Evolutionary conservation across 768 basidiomycete genomes (phyloP).

Genomic region (Suillus luteus): DNA sequence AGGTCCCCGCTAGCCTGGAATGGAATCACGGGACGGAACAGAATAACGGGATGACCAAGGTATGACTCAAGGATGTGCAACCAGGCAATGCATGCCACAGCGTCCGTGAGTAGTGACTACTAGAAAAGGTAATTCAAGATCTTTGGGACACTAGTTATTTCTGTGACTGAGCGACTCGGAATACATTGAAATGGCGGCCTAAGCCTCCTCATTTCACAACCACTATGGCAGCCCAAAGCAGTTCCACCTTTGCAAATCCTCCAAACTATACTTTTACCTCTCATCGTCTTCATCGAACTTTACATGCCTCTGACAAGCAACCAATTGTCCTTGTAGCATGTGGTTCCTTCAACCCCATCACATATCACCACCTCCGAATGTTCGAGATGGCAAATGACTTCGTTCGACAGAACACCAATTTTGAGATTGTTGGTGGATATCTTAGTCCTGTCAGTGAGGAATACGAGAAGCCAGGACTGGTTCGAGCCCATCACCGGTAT

Average conservation of each 20-base stretch:
- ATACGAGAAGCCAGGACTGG: slow-evolving; percentile 96
- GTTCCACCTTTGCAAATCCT: slow-evolving; percentile 56
- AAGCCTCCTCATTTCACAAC: slow-evolving; percentile 13
- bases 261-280: slow-evolving; percentile 68
- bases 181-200: slow-evolving; percentile 4
- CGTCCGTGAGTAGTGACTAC: neutral
- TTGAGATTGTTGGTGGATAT: slow-evolving; percentile 94
- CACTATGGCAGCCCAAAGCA: slow-evolving; percentile 30
- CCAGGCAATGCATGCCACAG: no score
- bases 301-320: slow-evolving; percentile 66
- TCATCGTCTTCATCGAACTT: slow-evolving; percentile 58
- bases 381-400: slow-evolving; percentile 99
- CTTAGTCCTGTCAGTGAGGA: slow-evolving; percentile 93
- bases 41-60: neutral
- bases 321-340: slow-evolving; percentile 97
- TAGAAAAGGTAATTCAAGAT: neutral
- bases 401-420: slow-evolving; percentile 86
- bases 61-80: neutral
- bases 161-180: neutral
- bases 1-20: neutral
- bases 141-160: neutral
- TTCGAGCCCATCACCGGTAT: slow-evolving; percentile 87
- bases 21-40: neutral
- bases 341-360: slow-evolving; percentile 96
- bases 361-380: slow-evolving; percentile 98